These are phyloP conservation scores for Russula earlei DNA, from an alignment of 768 basidiomycete genomes.

Conservation along the genomic window DNA sequence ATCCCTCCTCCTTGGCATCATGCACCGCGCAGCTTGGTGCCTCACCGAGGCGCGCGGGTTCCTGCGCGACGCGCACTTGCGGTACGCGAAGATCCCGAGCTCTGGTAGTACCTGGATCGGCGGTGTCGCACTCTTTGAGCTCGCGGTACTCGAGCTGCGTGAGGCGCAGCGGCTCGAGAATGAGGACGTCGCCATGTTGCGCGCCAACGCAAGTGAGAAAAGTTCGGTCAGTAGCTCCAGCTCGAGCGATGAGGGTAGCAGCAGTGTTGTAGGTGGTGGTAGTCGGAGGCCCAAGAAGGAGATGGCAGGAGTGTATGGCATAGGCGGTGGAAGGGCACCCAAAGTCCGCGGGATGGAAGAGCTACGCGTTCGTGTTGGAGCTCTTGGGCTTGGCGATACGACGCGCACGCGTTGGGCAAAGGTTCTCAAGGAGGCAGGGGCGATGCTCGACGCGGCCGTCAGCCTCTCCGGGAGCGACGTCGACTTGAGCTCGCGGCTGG, in stretches of 20 bases:
- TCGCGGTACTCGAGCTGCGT: constrained; percentile 61
- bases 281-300: background rate
- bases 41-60: constrained; percentile 38
- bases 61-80: constrained; percentile 41
- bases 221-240: background rate
- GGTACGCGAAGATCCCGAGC: constrained; percentile 28
- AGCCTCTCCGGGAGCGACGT: constrained; percentile 39
- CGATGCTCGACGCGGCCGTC: constrained; percentile 45
- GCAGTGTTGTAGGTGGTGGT: constrained; percentile 1
- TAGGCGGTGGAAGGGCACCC: background rate
- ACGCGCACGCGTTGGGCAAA: constrained; percentile 33
- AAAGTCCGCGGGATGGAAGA: background rate
- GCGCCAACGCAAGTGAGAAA: background rate
- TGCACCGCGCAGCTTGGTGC: constrained; percentile 47
- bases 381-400: constrained; percentile 3
- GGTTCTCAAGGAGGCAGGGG: constrained; percentile 39
- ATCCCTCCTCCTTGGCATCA: constrained; percentile 57
- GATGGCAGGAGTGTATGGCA: background rate
- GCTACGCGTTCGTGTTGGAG: constrained; percentile 8
- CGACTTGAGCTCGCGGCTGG: constrained; percentile 59
- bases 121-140: constrained; percentile 58
- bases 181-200: background rate
- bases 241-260: constrained; percentile 11
- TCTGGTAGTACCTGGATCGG: constrained; percentile 59
- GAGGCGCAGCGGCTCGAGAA: constrained; percentile 27